These are phyloP conservation scores for Falciphora oryzae DNA, from an alignment of 2,329 filamentous ascomycete species.

Conservation along the genomic window DNA sequence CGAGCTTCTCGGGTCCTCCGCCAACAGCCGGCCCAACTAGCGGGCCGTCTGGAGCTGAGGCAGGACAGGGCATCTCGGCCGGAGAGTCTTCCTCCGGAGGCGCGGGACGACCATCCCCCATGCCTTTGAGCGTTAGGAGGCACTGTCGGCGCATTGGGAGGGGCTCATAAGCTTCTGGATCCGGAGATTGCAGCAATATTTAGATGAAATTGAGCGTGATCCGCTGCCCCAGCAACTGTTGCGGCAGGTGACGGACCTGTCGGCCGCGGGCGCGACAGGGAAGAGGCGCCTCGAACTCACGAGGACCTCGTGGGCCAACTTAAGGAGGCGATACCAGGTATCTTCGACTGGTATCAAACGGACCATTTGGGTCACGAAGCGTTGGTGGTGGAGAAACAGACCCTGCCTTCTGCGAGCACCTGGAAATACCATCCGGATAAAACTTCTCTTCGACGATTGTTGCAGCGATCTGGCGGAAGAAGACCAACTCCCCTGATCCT, in stretches of 20 bases:
- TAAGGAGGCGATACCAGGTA: too few relatives aligned
- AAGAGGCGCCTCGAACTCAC: too few relatives aligned
- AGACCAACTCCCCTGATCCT: too few relatives aligned
- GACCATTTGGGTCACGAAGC: too few relatives aligned
- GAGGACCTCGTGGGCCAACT: too few relatives aligned
- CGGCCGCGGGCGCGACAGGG: constrained; percentile 92
- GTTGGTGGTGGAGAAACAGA: too few relatives aligned
- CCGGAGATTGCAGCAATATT: constrained; percentile 82
- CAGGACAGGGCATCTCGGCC: constrained; percentile 16
- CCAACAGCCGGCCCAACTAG: constrained; percentile 3
- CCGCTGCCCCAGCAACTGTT: constrained; percentile 83
- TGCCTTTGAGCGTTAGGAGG: constrained; percentile 97
- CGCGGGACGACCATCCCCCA: constrained; percentile 61
- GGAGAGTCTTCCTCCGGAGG: constrained; percentile 27
- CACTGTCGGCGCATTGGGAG: constrained; percentile 95
- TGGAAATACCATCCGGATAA: too few relatives aligned
- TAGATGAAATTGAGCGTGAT: constrained; percentile 74
- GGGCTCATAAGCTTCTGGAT: constrained; percentile 98
- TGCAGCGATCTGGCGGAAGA: too few relatives aligned
- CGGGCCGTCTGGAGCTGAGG: constrained; percentile 4
- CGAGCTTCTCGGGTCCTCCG: constrained; percentile 12
- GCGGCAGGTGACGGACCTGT: constrained; percentile 93
- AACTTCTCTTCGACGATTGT: too few relatives aligned
- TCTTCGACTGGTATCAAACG: too few relatives aligned
- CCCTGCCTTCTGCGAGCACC: too few relatives aligned